Evolutionary conservation across 352 stramenopile species (phyloP), one percentile per base, ranked within the genome.

Genomic region (Phytophthora colocasiae): DNA sequence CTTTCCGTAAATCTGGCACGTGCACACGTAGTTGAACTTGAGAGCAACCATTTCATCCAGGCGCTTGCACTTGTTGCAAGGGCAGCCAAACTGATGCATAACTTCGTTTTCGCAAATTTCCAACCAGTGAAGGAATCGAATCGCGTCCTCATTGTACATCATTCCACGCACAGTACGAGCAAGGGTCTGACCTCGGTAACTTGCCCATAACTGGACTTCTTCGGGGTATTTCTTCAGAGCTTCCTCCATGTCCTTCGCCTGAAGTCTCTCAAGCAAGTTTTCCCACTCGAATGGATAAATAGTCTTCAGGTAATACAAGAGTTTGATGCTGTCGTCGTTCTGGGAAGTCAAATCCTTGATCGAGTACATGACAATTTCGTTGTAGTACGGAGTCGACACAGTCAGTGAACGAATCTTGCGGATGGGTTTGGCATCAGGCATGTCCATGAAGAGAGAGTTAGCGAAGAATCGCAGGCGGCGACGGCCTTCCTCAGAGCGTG

Each of bases 291-390:
- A 92, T 6, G 85, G 86, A 47, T 96, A 93, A 24, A 96, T 95
- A 2, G 88, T 96, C 63, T 95, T 83, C 59, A 97, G 73, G 65
- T 99, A 99, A 36, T 99, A 97, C 58, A 99, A 70, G 15, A 98
- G 91, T 38, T 97, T 99, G 47, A 99, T 97, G 61, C 96, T 96
- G 71, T 96, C 88, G 36, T 95, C 88, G 46, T 96, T 96, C 55
- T 93, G 80, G 0, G 80, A 66, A 2, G 87, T 95, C 52, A 96
- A 60, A 29, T 96, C 88, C 71, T 96, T 93, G 59, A 96, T 87
- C 66, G 88, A 96, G 73, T 95, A 96, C 80, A 96, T 60, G 27
- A 96, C 88, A 36, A 96, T 96, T 88, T 96, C 88, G 55, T 82
- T 95, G 77, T 95, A 96, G 73, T 96, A 96, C 46, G 90, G 88